Evolutionary conservation across 352 stramenopile genomes (phyloP), one percentile per base, ranked within the genome.

Genomic region (Phytopythium ostracodes): DNA sequence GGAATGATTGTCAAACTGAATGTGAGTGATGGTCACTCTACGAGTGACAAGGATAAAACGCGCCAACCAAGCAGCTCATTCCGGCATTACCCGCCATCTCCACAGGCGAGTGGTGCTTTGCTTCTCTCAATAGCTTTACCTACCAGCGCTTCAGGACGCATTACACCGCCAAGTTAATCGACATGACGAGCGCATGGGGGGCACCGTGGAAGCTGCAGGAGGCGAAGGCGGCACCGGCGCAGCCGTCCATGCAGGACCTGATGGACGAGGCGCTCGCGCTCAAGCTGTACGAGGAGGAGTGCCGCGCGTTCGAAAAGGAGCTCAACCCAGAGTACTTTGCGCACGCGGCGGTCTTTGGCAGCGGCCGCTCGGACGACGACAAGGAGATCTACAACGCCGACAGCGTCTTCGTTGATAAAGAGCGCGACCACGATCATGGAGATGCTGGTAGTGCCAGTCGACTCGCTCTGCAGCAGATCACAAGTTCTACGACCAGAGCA

Each of bases 201-300:
- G 24, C 22, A 0, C 31, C 52, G 31, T 46, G 29, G 31, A 42
- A 58, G 52, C n/a, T 44, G 33, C 52, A 49, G 2, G 69, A 74
- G 58, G 40, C 66, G 2, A 66, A 75, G 54, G 47, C 25, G 0
- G 47, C 53, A 1, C 71, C 73, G 54, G 44, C 66, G 1, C 66
- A 72, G 54, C 58, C 63, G 25, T 73, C 64, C 22, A 79, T 90
- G 69, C 81, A 90, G 60, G 75, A 83, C 24, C 75, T 90, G 54
- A 90, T 90, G 72, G 81, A 90, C 65, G 81, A 90, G 60, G 81
- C 72, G n/a, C 52, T 88, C 20, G 81, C 81, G 24, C 67, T 75
- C 25, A 77, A 81, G 63, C 69, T 90, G 6, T 86, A 87, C 62
- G 81, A 90, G 51, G 66, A 85, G 35, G 81, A 90, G 53, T 76